Evolutionary conservation across 1,284 basidiomycete species (phyloP), one percentile per base, ranked within the genome.

Genomic region (Volvariella volvacea): DNA sequence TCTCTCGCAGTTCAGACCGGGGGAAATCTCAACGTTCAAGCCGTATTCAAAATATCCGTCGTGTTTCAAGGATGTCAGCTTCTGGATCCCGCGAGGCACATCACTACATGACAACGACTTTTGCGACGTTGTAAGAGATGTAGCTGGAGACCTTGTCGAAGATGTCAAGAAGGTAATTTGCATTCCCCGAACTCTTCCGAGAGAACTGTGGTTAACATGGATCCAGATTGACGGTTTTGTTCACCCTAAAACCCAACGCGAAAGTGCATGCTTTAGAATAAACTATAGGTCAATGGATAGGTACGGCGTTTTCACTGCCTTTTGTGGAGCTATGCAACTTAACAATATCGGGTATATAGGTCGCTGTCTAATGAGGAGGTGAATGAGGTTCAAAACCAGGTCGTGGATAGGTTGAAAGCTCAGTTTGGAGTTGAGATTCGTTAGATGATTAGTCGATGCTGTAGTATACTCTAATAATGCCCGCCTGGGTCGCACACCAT

Each of bases 281-380:
- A 92, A 92, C 57, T 99, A 98, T 63, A 74, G 94, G 44, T 96
- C 92, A 28, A 97, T 99, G 93, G 95, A 99, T 62, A 80, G 88
- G 88, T 88, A 54, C 46, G 68, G 52, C 39, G 15, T 31, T 22
- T 17, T 41, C 34, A 14, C 30, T 17, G 21, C 3, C 15, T n/a
- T 17, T 33, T 22, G 28, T 21, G 45, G 47, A 36, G 39, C 37
- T 28, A 6, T 12, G 12, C 6, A 12, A 12, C 25, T 28, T 6
- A 28, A 12, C 25, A 28, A 28, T 28, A 44, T 42, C 28, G 25
- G 15, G 28, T 22, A 45, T 32, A 4, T 51, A 90, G 89, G 57
- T 93, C 89, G 12, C 64, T 99, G 47, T 86, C 88, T 22, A 95
- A 94, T 55, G 89, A 90, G 19, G 92, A 97, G 63, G 83, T 90